Evolutionary conservation across 257 asterid species (phyloP), one percentile per base, ranked within the genome.

Genomic region (Perilla frutescens): DNA sequence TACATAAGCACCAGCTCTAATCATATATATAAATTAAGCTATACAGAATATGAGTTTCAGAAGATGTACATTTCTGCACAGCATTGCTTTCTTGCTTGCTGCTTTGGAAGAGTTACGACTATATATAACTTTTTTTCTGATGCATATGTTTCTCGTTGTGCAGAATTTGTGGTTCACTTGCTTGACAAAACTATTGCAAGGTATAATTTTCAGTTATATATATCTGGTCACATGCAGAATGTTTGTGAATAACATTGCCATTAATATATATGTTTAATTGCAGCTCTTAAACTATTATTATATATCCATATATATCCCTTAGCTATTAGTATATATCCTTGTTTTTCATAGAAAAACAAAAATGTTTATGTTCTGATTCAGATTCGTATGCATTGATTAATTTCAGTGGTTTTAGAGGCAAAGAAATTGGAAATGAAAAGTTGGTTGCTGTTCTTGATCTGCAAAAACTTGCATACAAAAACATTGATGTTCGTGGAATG

Each of bases 171-270:
- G 83, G 84, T 87, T 80, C 86, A 90, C 81, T 4, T 89, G 60
- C 89, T 92, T 51, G 98, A 92, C 87, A 92, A 90, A 71, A 72
- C 90, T 39, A 81, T 92, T 64, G 96, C 96, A 62, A 88, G 96
- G 97, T 92, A 87, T 34, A 50, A 4, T n/a, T 50, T 49, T 11
- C 12, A 45, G 50, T 9, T 20, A 20, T 20, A 20, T 20, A 20
- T 20, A 20, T 20, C 26, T 20, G 26, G 26, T 20, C 0, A 45
- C 37, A 34, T 34, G 37, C 4, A 2, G 37, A 45, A 8, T 45
- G 50, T 7, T 3, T 8, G 50, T 45, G 50, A 6, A 43, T 7
- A 43, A 43, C 37, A 34, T 34, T 34, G 4, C 37, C 37, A 34
- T 34, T 34, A 48, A 12, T 48, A 0, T 48, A 12, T 48, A 0